Conservation (phyloP, 805 yeast genomes). For the Candida coleopterorum region DNA sequence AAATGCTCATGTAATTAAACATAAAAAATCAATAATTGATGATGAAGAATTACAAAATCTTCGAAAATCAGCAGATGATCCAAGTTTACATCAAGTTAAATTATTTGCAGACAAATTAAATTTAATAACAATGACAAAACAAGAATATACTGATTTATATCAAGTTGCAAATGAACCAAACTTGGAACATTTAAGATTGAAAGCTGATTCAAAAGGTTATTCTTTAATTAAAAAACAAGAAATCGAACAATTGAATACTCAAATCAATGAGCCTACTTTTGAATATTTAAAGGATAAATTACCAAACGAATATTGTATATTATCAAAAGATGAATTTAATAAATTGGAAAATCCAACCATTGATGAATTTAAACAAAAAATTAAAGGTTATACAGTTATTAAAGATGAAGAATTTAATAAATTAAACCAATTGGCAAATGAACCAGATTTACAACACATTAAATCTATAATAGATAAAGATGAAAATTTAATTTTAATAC, state of each 20-base stretch:
- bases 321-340: constrained; percentile 2
- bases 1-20: constrained; percentile 9
- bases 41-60: constrained; percentile 14
- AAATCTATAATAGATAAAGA: constrained; percentile 6
- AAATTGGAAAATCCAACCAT: constrained; percentile 15
- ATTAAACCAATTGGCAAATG: constrained; percentile 17
- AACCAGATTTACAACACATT: constrained; percentile 22
- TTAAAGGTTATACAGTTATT: constrained; percentile 5
- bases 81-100: constrained; percentile 30
- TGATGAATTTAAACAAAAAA: constrained; percentile 13
- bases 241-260: constrained; percentile 5
- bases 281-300: constrained; percentile 12
- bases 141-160: constrained; percentile 30
- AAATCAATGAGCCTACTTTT: constrained; percentile 15
- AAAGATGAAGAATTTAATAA: constrained; percentile 5
- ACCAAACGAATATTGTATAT: neutral
- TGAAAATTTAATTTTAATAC: constrained; percentile 9
- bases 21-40: constrained; percentile 13
- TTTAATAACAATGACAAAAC: constrained; percentile 26
- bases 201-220: constrained; percentile 12
- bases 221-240: constrained; percentile 5
- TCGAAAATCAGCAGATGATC: constrained; percentile 24
- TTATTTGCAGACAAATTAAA: constrained; percentile 29
- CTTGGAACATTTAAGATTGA: constrained; percentile 17
- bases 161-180: constrained; percentile 25